phyloP scores from a whole-genome alignment of 2,329 filamentous ascomycete species.

The Epichloe sibirici region DNA sequence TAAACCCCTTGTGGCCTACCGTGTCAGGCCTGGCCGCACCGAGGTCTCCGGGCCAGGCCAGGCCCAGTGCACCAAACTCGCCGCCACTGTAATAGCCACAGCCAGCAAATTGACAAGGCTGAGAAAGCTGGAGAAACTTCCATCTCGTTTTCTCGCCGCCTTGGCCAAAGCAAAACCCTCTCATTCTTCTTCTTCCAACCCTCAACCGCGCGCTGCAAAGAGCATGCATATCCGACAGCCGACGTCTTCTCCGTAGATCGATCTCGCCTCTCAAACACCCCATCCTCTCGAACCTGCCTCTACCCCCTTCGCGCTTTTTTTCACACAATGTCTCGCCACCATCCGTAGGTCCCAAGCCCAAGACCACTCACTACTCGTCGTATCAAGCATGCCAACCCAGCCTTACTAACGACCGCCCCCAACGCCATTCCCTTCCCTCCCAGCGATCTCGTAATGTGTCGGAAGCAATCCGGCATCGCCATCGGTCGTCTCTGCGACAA shows the following conservation, averaged over 20 bases:
- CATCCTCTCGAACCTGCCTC: no score
- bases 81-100: background rate
- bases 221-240: no score
- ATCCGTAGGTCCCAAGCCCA: conserved; percentile 53
- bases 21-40: background rate
- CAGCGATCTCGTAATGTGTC: conserved; percentile 97
- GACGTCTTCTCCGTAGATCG: no score
- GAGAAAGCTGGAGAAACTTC: conserved; percentile 24
- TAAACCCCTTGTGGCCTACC: background rate
- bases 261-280: no score
- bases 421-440: conserved; percentile 11
- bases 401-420: conserved; percentile 8
- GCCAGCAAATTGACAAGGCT: conserved; percentile 28
- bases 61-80: background rate
- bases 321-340: conserved; percentile 74
- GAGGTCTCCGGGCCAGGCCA: background rate
- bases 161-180: background rate
- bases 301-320: background rate
- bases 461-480: conserved; percentile 93
- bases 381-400: background rate
- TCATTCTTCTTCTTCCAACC: background rate
- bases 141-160: background rate
- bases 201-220: no score
- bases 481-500: conserved; percentile 99
- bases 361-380: background rate